Evolutionary conservation across 306 rosid species (phyloP).

Genomic region (Vigna unguiculata): DNA sequence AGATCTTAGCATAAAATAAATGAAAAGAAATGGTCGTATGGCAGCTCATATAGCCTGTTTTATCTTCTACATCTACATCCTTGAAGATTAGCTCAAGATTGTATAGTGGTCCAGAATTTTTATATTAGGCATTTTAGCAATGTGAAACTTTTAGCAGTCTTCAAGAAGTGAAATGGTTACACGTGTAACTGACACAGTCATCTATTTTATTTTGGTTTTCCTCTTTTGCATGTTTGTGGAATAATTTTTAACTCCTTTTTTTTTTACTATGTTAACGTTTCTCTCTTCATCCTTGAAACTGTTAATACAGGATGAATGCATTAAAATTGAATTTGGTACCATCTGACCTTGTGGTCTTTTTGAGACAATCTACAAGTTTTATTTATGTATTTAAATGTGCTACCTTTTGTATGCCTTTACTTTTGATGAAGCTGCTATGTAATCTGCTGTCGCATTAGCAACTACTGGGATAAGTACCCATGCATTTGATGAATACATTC

Average conservation of each 20-base stretch:
- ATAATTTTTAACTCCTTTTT: neutral
- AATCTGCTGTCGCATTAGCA: too few species aligned
- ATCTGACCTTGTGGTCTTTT: neutral
- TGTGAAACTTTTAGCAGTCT: neutral
- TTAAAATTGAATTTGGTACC: slow-evolving; percentile 19
- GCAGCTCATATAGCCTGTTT: neutral
- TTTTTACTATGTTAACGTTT: neutral
- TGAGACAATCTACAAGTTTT: slow-evolving; percentile 12
- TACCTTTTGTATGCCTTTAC: neutral
- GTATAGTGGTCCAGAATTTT: neutral
- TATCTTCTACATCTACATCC: neutral
- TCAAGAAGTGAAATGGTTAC: neutral
- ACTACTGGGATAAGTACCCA: too few species aligned
- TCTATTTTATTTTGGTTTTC: neutral
- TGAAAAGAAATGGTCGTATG: neutral
- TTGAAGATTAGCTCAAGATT: slow-evolving; percentile 1
- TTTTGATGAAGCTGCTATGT: slow-evolving; percentile 8
- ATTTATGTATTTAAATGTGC: neutral
- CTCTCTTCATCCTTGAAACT: neutral
- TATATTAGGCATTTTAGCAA: neutral
- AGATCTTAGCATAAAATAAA: slow-evolving; percentile 16
- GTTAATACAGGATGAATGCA: neutral
- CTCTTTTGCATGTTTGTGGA: neutral
- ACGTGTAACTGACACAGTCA: neutral
- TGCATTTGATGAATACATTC: too few species aligned